Percentiles rank a stretch among this genome's conserved stretches.
These are phyloP conservation scores for Xylaria sp. DNA, from an alignment of 2,329 filamentous ascomycete species.

Conservation along the genomic window DNA sequence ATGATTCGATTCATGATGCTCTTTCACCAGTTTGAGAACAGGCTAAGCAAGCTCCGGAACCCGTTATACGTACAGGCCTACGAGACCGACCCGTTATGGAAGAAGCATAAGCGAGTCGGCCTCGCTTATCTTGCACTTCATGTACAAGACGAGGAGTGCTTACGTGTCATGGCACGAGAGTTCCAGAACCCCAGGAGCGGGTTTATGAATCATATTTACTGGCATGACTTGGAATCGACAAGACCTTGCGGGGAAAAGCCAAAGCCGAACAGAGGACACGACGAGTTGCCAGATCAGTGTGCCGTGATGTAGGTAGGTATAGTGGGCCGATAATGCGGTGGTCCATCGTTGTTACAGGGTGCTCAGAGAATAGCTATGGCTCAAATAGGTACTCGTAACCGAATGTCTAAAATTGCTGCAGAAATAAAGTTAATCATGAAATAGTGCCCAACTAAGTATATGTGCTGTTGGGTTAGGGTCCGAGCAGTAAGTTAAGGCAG, in stretches of 20 bases:
- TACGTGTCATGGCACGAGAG: slow-evolving; percentile 46
- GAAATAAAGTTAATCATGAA: no score
- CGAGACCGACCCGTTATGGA: slow-evolving; percentile 36
- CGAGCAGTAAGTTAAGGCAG: not conserved
- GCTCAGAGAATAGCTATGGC: no score
- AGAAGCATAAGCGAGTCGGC: slow-evolving; percentile 40
- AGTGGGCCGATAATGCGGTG: no score
- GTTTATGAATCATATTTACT: slow-evolving; percentile 49
- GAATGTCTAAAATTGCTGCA: no score
- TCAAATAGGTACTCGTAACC: no score
- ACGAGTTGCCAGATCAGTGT: not conserved
- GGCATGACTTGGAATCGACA: slow-evolving; percentile 43
- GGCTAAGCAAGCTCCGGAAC: slow-evolving; percentile 44
- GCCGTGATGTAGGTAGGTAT: no score
- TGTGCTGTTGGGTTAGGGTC: no score
- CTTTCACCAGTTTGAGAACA: slow-evolving; percentile 46
- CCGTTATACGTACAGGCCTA: slow-evolving; percentile 47
- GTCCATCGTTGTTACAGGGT: no score
- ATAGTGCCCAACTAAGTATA: no score
- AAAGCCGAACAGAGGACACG: slow-evolving; percentile 1
- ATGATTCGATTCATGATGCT: slow-evolving; percentile 40
- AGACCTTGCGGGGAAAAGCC: not conserved
- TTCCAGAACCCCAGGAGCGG: slow-evolving; percentile 44
- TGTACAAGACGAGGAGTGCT: slow-evolving; percentile 46
- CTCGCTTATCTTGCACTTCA: slow-evolving; percentile 42